Percentiles rank a stretch among this genome's conserved stretches.
phyloP scores from a whole-genome alignment of 176 grass and related monocot species.

The Phoenix roebelenii region DNA sequence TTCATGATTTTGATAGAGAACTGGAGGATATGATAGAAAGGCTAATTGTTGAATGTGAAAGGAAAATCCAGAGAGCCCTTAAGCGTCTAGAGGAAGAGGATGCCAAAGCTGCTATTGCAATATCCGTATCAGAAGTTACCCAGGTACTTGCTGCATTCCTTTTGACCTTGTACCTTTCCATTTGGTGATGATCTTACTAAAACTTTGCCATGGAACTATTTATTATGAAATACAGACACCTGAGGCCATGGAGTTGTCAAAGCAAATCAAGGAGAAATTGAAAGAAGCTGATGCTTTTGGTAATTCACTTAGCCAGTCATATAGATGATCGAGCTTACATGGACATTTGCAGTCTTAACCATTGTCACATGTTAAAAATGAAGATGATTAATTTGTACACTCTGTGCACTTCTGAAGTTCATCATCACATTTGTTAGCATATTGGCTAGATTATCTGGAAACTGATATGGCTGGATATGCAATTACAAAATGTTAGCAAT shows the following conservation, averaged over 20 bases:
- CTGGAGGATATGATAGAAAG: conserved; percentile 87
- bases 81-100: conserved; percentile 83
- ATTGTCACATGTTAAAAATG: too few species aligned
- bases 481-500: too few species aligned
- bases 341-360: too few species aligned
- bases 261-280: conserved; percentile 95
- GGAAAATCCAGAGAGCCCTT: conserved; percentile 94
- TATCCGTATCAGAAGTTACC: conserved; percentile 78
- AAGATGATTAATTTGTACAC: too few species aligned
- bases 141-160: conserved; percentile 38
- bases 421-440: too few species aligned
- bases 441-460: too few species aligned
- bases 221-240: conserved; percentile 35
- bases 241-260: conserved; percentile 73
- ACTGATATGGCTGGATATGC: too few species aligned
- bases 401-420: too few species aligned
- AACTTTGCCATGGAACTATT: too few species aligned
- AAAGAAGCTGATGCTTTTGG: conserved; percentile 74
- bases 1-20: conserved; percentile 72
- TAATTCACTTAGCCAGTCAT: conserved; percentile 13
- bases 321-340: too few species aligned
- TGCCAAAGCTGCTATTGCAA: conserved; percentile 89
- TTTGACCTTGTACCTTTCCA: too few species aligned
- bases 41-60: conserved; percentile 91
- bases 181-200: too few species aligned